Evolutionary conservation across 257 asterid species (phyloP), one percentile per base, ranked within the genome.

Genomic region (Paulownia fortunei): DNA sequence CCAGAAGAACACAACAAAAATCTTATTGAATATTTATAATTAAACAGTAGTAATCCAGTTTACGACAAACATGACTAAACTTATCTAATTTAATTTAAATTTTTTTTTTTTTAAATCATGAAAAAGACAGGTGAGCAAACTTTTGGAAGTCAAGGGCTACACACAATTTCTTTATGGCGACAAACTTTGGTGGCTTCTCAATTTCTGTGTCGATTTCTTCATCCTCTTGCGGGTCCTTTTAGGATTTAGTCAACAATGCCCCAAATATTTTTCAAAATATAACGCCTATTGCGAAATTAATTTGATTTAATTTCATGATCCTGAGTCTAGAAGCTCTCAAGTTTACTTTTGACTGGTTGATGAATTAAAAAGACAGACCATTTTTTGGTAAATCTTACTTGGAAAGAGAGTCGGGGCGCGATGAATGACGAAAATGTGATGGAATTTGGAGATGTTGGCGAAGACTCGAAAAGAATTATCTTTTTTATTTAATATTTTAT

Each of bases 101-200:
- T 41, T 0, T 2, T 41, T 41, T 41, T 32, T 32, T 27, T n/a
- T 68, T 19, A 3, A 21, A 9, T 47, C 8, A 54, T 72, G 69
- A 27, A 39, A 69, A 72, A 52, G 67, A 47, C 77, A 60, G 60
- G 16, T 5, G 8, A 49, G n/a, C 55, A 36, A 27, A n/a, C n/a
- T 26, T 39, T 34, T 61, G 58, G 47, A 78, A 72, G 83, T 79
- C 83, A 30, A 71, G 61, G 82, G 64, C 8, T 11, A 63, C 65
- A 8, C 70, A 27, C 67, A 18, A 56, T 67, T 65, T 65, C 46
- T 51, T 44, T 11, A 36, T 65, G 44, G 70, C 5, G 72, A 73
- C 76, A 55, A 65, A 44, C 44, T 27, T 73, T 73, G 76, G 71
- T 56, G 69, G 72, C 24, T 23, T 73, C 52, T 46, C 4, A 3